phyloP scores from a whole-genome alignment of 495 filamentous ascomycete genomes.

The Achaetomiella virescens region DNA sequence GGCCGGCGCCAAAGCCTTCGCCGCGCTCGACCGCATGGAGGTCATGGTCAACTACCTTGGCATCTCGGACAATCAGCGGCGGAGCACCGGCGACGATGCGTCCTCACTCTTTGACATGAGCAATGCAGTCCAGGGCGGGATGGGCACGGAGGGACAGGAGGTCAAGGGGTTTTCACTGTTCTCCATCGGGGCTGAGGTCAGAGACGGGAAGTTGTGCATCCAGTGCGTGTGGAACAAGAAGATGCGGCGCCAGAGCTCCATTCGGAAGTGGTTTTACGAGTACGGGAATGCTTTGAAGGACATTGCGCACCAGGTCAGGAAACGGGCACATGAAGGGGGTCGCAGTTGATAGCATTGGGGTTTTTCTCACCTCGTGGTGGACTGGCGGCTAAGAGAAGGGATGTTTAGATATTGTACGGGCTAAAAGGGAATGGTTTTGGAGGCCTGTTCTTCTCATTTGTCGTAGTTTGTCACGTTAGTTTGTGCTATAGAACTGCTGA shows the following conservation, averaged over 20 bases:
- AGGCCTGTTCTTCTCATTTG: too few species aligned
- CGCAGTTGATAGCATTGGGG: too few species aligned
- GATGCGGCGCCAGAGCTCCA: conserved; percentile 47
- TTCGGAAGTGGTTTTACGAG: conserved; percentile 49
- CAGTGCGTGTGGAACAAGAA: conserved; percentile 52
- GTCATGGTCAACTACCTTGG: conserved; percentile 60
- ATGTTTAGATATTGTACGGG: too few species aligned
- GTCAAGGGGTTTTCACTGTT: conserved; percentile 49
- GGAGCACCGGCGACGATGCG: conserved; percentile 48
- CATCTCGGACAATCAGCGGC: conserved; percentile 53
- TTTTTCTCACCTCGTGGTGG: too few species aligned
- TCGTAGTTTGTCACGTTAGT: too few species aligned
- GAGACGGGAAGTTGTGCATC: conserved; percentile 45
- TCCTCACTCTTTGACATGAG: too few species aligned
- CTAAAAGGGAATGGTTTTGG: too few species aligned
- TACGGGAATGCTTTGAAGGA: too few species aligned
- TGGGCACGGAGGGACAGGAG: conserved; percentile 21
- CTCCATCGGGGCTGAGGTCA: conserved; percentile 42
- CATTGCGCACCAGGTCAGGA: too few species aligned
- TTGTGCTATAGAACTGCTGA: too few species aligned
- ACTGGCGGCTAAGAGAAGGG: too few species aligned
- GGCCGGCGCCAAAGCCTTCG: conserved; percentile 24
- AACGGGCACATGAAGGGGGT: too few species aligned
- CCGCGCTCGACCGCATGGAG: conserved; percentile 44
- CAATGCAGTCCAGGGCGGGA: conserved; percentile 28